These are phyloP conservation scores for Citropsis articulata DNA, from an alignment of 345 rosid species.

Conservation along the genomic window DNA sequence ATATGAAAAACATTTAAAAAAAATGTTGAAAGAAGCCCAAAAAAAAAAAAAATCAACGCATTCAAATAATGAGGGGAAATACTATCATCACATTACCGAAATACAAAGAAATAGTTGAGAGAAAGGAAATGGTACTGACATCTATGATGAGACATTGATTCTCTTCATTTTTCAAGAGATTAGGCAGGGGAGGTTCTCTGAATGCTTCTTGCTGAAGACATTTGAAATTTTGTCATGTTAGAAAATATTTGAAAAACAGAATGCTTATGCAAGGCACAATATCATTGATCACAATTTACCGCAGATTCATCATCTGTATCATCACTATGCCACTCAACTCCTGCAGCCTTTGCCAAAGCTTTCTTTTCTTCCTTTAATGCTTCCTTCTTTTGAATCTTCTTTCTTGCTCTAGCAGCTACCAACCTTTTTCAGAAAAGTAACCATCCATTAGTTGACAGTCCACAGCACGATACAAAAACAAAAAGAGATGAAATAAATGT, in stretches of 20 bases:
- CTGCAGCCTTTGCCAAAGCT: conserved; percentile 55
- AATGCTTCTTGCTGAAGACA: conserved; percentile 35
- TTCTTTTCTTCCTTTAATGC: conserved; percentile 56
- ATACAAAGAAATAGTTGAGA: background rate
- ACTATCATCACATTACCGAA: background rate
- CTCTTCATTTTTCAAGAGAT: conserved; percentile 65
- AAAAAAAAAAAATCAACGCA: background rate
- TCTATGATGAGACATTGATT: conserved; percentile 75
- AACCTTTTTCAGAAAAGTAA: conserved; percentile 34
- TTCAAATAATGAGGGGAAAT: background rate
- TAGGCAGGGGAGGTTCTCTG: conserved; percentile 45
- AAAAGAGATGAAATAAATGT: background rate
- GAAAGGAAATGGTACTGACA: conserved; percentile 38
- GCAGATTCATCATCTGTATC: conserved; percentile 54
- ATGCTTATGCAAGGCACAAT: conserved; percentile 12
- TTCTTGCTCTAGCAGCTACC: conserved; percentile 73
- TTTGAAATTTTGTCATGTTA: conserved; percentile 7
- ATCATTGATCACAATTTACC: conserved; percentile 35
- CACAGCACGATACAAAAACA: background rate
- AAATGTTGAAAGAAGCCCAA: background rate
- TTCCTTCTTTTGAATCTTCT: conserved; percentile 60
- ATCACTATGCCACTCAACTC: conserved; percentile 61
- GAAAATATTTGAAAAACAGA: background rate
- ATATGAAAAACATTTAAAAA: background rate
- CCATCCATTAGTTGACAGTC: conserved; percentile 6